phyloP scores from a whole-genome alignment of 768 basidiomycete genomes.

The Holtermanniella nyarrowii region DNA sequence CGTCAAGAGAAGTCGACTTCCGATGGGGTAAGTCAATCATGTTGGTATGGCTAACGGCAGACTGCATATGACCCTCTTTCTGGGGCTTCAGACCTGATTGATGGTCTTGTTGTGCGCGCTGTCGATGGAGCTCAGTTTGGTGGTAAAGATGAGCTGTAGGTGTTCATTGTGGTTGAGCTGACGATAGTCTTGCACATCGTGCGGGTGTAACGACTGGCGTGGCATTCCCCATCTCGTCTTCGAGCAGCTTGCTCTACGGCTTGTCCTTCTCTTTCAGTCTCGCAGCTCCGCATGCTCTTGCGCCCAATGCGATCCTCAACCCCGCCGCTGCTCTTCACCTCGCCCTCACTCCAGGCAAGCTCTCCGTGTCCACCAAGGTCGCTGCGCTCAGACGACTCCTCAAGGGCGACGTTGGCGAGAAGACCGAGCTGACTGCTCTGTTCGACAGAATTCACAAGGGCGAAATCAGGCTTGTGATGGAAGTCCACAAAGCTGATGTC shows the following conservation, averaged over 20 bases:
- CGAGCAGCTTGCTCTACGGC: slow-evolving; percentile 52
- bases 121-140: slow-evolving; percentile 64
- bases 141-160: slow-evolving; percentile 59
- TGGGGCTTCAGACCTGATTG: slow-evolving; percentile 40
- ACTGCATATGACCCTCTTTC: slow-evolving; percentile 43
- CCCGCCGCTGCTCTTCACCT: slow-evolving; percentile 60
- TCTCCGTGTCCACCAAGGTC: slow-evolving; percentile 72
- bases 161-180: slow-evolving; percentile 5
- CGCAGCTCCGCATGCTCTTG: slow-evolving; percentile 53
- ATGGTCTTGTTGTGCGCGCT: slow-evolving; percentile 48
- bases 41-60: slow-evolving; percentile 4
- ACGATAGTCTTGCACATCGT: slow-evolving; percentile 58
- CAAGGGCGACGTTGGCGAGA: slow-evolving; percentile 42
- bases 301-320: slow-evolving; percentile 54
- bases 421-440: slow-evolving; percentile 46
- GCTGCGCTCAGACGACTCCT: slow-evolving; percentile 60
- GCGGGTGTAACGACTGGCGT: slow-evolving; percentile 63
- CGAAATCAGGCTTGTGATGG: slow-evolving; percentile 52
- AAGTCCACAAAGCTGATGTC: slow-evolving; percentile 56
- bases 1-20: slow-evolving; percentile 53
- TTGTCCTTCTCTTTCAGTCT: slow-evolving; percentile 55
- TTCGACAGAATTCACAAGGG: slow-evolving; percentile 50
- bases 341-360: slow-evolving; percentile 46
- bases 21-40: slow-evolving; percentile 47
- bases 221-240: slow-evolving; percentile 49